A percentile compares a stretch with the other conserved stretches of the same genome.
Conservation (phyloP, 305 asterid genomes). For the Fraxinus paxiana region DNA sequence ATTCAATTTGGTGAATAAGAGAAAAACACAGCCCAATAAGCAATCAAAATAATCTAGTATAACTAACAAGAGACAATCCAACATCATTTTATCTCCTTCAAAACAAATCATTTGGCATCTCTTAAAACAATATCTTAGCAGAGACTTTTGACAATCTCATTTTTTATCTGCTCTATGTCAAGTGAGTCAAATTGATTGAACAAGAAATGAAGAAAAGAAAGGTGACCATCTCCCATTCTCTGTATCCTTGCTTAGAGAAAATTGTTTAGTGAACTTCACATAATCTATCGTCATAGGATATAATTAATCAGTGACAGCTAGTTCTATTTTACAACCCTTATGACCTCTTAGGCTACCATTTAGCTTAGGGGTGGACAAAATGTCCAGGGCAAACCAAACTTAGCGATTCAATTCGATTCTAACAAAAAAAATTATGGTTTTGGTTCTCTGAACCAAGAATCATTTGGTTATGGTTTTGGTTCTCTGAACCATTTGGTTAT, state of each 20-base stretch:
- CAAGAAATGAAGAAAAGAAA: background rate
- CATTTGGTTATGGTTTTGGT: background rate
- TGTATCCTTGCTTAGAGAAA: background rate
- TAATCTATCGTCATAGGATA: background rate
- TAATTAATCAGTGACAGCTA: background rate
- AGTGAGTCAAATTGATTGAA: background rate
- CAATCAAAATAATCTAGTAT: background rate
- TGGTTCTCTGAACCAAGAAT: background rate
- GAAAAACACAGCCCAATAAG: background rate
- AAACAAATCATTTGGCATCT: background rate
- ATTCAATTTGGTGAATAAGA: background rate
- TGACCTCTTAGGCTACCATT: background rate
- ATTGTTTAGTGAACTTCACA: background rate
- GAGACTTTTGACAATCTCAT: background rate
- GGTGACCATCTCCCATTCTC: background rate
- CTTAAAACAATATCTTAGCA: background rate
- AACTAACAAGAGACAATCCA: background rate
- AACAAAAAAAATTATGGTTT: background rate
- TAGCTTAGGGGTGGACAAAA: background rate
- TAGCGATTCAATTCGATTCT: background rate
- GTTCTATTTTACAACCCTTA: background rate
- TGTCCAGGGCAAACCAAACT: background rate
- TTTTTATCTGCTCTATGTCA: background rate
- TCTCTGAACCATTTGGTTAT: no score
- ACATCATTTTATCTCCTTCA: background rate